Evolutionary conservation across 1,284 basidiomycete genomes (phyloP).

Genomic region (Ganoderma boninense): DNA sequence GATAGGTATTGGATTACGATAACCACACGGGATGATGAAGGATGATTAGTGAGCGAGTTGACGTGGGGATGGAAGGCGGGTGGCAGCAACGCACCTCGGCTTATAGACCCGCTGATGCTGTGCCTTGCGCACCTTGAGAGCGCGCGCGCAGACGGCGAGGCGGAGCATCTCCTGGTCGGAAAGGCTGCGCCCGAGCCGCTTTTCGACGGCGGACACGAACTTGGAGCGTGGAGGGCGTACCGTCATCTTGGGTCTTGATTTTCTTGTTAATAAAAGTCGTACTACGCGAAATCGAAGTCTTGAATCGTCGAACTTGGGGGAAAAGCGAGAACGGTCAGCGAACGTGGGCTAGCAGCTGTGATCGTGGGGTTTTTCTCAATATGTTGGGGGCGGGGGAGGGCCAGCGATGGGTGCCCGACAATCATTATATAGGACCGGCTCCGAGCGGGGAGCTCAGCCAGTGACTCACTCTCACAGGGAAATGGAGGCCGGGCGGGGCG

Average conservation of each 20-base stretch:
- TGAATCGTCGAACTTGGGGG: not conserved
- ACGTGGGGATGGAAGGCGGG: not conserved
- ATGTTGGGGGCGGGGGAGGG: not conserved
- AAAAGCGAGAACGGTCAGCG: not conserved
- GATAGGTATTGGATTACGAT: not conserved
- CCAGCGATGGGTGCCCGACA: not conserved
- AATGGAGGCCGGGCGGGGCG: conserved; percentile 4
- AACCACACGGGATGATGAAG: not conserved
- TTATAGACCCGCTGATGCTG: conserved; percentile 29
- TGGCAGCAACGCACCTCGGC: conserved; percentile 23
- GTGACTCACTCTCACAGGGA: conserved; percentile 5
- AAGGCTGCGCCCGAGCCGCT: conserved; percentile 26
- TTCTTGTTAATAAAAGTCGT: not conserved
- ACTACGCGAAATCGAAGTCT: not conserved
- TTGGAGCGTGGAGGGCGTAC: conserved; percentile 15
- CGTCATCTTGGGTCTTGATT: conserved; percentile 18
- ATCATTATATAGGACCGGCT: conserved; percentile 3
- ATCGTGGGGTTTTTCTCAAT: not conserved
- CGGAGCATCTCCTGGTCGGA: conserved; percentile 21
- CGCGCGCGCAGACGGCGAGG: conserved; percentile 19
- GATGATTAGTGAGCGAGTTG: not conserved
- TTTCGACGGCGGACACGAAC: conserved; percentile 17
- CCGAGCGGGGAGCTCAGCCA: not conserved
- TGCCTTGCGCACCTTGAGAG: conserved; percentile 16
- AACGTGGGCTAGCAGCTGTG: not conserved